phyloP scores from a whole-genome alignment of 805 yeast species.

The Barnettozyma sp. region DNA sequence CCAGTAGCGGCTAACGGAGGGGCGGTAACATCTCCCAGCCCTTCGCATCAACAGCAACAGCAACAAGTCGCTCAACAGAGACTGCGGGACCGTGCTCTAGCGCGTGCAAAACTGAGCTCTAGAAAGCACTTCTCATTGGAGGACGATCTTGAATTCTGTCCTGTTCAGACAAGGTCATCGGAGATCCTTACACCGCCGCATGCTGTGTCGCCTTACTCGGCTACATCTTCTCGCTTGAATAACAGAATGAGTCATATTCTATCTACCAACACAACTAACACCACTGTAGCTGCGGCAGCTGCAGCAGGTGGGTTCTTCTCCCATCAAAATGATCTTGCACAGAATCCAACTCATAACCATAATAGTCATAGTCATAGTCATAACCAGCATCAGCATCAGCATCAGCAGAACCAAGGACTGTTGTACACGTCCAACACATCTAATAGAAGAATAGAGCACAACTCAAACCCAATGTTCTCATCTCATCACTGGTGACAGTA shows the following conservation, averaged over 20 bases:
- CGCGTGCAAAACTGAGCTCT: conserved; percentile 47
- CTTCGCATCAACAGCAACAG: conserved; percentile 11
- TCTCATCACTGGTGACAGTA: conserved; percentile 3
- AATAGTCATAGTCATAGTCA: conserved; percentile 6
- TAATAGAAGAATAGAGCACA: conserved; percentile 17
- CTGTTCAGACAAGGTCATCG: conserved; percentile 29
- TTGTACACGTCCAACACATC: conserved; percentile 14
- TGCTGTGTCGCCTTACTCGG: conserved; percentile 17
- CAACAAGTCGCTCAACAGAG: conserved; percentile 17
- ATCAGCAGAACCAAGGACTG: conserved; percentile 5
- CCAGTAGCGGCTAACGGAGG: too few species aligned
- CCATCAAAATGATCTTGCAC: too few species aligned
- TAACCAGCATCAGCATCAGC: conserved; percentile 3
- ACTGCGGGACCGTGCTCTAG: conserved; percentile 22
- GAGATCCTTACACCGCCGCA: too few species aligned
- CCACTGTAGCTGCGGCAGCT: too few species aligned
- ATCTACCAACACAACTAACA: too few species aligned
- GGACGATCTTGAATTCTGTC: conserved; percentile 69
- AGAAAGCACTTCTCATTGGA: conserved; percentile 65
- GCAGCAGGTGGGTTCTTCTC: conserved; percentile 13
- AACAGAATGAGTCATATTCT: conserved; percentile 11
- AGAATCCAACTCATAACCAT: too few species aligned
- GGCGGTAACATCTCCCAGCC: conserved; percentile 1
- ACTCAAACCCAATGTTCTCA: conserved; percentile 7
- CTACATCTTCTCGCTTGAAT: conserved; percentile 19